Base-by-base conservation (phyloP, 306 rosid genomes). In the Ormosia emarginata region DNA sequence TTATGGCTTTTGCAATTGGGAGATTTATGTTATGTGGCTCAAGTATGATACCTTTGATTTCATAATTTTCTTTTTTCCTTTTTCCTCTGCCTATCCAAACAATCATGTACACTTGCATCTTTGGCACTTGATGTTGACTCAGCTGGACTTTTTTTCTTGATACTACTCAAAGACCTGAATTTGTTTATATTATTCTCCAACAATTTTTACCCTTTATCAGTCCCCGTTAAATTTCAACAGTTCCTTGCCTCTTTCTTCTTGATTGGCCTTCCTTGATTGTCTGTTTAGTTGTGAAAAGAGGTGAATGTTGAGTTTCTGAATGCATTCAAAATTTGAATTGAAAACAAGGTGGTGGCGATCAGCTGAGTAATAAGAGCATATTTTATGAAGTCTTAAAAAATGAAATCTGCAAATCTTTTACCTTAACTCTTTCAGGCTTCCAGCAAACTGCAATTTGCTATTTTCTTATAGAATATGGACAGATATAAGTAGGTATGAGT, bases 11-110 rank as follows among this genome's bases (percentile, higher is more conserved):
- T 67, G 59, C 77, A 57, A 49, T 65, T n/a, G 52, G 71, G 65
- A 79, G 72, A 82, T 82, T 74, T 73, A 40, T 50, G 75, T 32
- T 40, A 57, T 32, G 9, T 64, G 61, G 17, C 72, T 71, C 67
- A 39, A 81, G 12, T 15, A 58, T 70, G 70, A 41, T 63, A 33
- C 66, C 6, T 18, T 50, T 40, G 39, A 77, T 69, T 70, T 69
- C 61, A 49, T 59, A 17, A 11, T 36, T 52, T 34, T n/a, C 77
- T 34, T 65, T n/a, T 13, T 15, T 29, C 5, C 24, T 24, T 24
- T 24, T 24, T 24, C 24, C 41, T 50, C 36, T 71, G 50, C 39
- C 59, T 62, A 63, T 41, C 12, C 24, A 44, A 83, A 64, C 18
- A 78, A 59, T 36, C 56, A 17, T 44, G 83, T 12, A 34, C 43